Base-by-base conservation (phyloP, 2,329 filamentous ascomycete genomes). In the Talaromyces islandicus region DNA sequence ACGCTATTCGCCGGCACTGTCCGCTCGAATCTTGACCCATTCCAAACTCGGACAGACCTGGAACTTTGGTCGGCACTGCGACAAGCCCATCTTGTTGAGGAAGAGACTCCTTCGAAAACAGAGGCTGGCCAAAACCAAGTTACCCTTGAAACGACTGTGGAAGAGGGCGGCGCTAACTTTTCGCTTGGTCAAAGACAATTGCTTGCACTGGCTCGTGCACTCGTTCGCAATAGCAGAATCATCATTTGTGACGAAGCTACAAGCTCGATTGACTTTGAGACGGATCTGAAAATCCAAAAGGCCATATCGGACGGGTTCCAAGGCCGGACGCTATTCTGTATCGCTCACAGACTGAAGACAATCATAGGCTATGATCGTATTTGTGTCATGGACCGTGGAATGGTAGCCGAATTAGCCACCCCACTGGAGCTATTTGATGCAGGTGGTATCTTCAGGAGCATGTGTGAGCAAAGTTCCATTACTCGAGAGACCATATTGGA, bases 171-270 rank as follows among this genome's bases (percentile, higher is more conserved):
- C 0, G 82, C 95, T 64, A 97, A 96, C 77, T 96, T 95, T 79
- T 94, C 90, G 0, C 86, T 96, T 11, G 92, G 92, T 7, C 92
- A 96, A 77, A 85, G 92, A 6, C 92, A 96, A 76, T 84, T 96
- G 59, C 94, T 96, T 88, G 92, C 92, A 3, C 81, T 97, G 2
- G 91, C 91, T 0, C 86, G 92, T 3, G 92, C 92, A 0, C 84
- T 97, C 2, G 91, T 96, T 7, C 86, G 92, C 27, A 86, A 86
- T 50, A 88, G 87, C 1, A 90, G 89, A 69, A 96, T 96, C 75
- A 96, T 96, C 68, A 88, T 97, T 48, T 96, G 92, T 74, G 92
- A 97, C 78, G 92, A 97, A 75, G 92, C 92, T 1, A 97, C 92
- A 0, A 90, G 86, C 4, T 88, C 85, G 1, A 91, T 96, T 17